Evolutionary conservation across 1,139 yeast species (phyloP), one percentile per base, ranked within the genome.

Genomic region (Candida glucosophila): DNA sequence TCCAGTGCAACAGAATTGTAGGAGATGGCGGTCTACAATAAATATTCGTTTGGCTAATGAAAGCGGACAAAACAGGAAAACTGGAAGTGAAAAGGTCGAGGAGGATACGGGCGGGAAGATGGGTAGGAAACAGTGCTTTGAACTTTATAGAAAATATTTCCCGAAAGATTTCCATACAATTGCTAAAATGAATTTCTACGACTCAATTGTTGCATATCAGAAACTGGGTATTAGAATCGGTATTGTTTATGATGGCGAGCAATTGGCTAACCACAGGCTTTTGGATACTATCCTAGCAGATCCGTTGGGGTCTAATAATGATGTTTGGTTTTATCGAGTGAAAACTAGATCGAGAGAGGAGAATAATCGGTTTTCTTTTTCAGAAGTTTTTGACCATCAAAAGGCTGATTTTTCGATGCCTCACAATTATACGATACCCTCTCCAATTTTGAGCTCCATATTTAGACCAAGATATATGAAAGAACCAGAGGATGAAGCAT

Each of bases 201-300:
- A n/a, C n/a, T n/a, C n/a, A n/a, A n/a, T n/a, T n/a, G n/a, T n/a
- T n/a, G n/a, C n/a, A n/a, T n/a, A n/a, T n/a, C n/a, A n/a, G n/a
- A n/a, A n/a, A n/a, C n/a, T n/a, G n/a, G n/a, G 15, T 18, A 31
- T 59, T 6, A 47, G 43, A 23, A 43, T 62, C 7, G 71, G 68
- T 0, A 26, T 64, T 3, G 25, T 56, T 2, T 54, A 54, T 24
- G 50, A 43, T 12, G 44, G 49, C 30, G 44, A 43, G 5, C 26
- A 25, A 3, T 31, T 41, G 5, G 40, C 42, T 17, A 20, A 25
- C 1, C 52, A 65, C 12, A 55, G 41, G 34, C 24, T 64, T 4
- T 26, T 64, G 3, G 68, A 62, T 27, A 34, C 52, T 0, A 33
- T 64, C 3, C 39, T 65, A 19, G 60, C 69, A 1, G 71, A 65